Conservation (phyloP, 768 basidiomycete species). For the Lactifluus echinatus region DNA sequence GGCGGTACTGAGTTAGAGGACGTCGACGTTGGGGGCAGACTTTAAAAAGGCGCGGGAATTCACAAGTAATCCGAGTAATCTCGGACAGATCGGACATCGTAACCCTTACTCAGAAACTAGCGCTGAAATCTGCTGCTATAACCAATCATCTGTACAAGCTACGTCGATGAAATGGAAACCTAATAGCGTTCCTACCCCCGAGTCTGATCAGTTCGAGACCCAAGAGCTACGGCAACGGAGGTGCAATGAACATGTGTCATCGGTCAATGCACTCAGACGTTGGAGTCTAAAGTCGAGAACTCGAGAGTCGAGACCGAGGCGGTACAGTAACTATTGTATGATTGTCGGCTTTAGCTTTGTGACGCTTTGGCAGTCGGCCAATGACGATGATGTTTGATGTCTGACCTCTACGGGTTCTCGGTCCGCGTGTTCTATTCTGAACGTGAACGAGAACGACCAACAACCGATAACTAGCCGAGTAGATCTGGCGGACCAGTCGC, state of each 20-base stretch:
- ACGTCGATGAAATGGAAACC: background rate
- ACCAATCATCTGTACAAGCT: no score
- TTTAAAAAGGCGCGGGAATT: background rate
- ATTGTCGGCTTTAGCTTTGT: no score
- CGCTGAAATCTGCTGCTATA: background rate
- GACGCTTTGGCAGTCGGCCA: no score
- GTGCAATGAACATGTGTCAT: background rate
- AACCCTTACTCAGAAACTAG: background rate
- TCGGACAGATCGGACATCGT: slow-evolving; percentile 8
- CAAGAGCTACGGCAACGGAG: no score
- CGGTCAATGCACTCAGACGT: no score
- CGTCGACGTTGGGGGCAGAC: background rate
- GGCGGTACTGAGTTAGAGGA: background rate
- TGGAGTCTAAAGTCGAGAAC: background rate
- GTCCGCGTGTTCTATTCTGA: background rate
- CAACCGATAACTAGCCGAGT: background rate
- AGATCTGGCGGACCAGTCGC: background rate
- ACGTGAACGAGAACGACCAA: background rate
- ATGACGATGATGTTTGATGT: no score
- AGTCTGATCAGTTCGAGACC: background rate
- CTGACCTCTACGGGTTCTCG: background rate
- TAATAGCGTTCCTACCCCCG: background rate
- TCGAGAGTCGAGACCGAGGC: background rate
- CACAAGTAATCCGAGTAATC: background rate
- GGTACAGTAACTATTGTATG: no score